Percentiles rank a stretch among this genome's conserved stretches.
Conservation (phyloP, 2,329 filamentous ascomycete species). For the Aplosporella prunicola region DNA sequence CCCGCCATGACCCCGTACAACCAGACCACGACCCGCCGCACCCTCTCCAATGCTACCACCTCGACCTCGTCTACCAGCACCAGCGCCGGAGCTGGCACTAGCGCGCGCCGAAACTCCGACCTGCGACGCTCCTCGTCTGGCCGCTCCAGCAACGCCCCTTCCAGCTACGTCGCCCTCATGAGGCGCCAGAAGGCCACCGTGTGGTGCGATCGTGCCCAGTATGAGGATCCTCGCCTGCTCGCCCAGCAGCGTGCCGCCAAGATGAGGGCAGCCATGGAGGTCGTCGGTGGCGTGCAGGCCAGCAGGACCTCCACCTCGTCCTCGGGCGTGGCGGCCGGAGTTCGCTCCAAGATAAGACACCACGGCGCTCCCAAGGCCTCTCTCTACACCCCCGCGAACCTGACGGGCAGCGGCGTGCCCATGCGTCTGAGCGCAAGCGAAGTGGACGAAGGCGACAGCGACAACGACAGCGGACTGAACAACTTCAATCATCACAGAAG, state of each 20-base stretch:
- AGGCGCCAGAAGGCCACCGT: slow-evolving; percentile 96
- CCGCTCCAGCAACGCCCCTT: slow-evolving; percentile 53
- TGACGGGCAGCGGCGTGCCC: slow-evolving; percentile 71
- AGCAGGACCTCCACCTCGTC: slow-evolving; percentile 29
- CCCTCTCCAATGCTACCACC: slow-evolving; percentile 58
- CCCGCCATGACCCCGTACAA: slow-evolving; percentile 11
- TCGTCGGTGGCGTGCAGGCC: slow-evolving; percentile 51
- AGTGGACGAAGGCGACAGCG: slow-evolving; percentile 78
- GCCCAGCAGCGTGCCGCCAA: slow-evolving; percentile 83
- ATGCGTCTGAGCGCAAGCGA: slow-evolving; percentile 91
- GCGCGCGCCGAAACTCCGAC: slow-evolving; percentile 42
- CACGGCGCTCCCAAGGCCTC: slow-evolving; percentile 71
- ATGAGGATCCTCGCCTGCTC: slow-evolving; percentile 75
- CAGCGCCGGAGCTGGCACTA: slow-evolving; percentile 34
- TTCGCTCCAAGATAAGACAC: slow-evolving; percentile 79
- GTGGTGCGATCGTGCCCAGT: slow-evolving; percentile 91
- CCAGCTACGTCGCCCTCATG: slow-evolving; percentile 91
- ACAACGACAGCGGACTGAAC: slow-evolving; percentile 52
- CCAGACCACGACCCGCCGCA: slow-evolving; percentile 40
- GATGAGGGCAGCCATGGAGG: slow-evolving; percentile 73
- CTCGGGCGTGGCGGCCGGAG: slow-evolving; percentile 36
- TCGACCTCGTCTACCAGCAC: slow-evolving; percentile 55
- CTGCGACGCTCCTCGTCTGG: slow-evolving; percentile 69
- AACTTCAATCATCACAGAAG: slow-evolving; percentile 55
- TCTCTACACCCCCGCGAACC: slow-evolving; percentile 69